phyloP scores from a whole-genome alignment of 768 basidiomycete genomes.

The Chlorophyllum brunneum region DNA sequence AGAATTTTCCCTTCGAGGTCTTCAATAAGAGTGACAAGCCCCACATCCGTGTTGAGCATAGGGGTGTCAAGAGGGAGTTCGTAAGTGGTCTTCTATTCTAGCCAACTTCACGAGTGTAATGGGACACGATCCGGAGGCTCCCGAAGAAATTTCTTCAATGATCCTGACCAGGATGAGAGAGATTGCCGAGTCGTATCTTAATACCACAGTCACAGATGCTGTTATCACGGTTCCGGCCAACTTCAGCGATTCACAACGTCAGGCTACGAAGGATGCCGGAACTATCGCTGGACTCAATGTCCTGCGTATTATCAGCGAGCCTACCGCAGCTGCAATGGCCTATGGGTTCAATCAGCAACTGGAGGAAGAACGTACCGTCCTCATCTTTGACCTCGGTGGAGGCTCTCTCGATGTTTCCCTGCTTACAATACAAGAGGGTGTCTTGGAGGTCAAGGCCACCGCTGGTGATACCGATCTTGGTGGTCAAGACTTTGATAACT shows the following conservation, averaged over 20 bases:
- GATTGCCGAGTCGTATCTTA: constrained; percentile 94
- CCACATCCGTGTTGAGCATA: constrained; percentile 85
- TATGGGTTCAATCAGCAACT: constrained; percentile 98
- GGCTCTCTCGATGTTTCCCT: constrained; percentile 99
- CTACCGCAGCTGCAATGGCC: constrained; percentile 96
- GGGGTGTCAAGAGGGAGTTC: constrained; percentile 91
- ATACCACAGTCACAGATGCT: constrained; percentile 78
- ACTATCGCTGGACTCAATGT: constrained; percentile 92
- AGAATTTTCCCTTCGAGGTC: constrained; percentile 95
- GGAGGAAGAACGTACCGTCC: constrained; percentile 85
- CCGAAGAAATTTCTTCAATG: constrained; percentile 98
- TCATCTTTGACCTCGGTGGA: constrained; percentile 98
- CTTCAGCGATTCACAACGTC: constrained; percentile 99
- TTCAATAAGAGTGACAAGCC: constrained; percentile 86
- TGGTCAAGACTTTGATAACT: constrained; percentile 98
- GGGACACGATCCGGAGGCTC: constrained; percentile 49
- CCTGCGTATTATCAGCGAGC: constrained; percentile 98
- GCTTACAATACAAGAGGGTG: constrained; percentile 93
- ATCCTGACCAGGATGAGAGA: constrained; percentile 98
- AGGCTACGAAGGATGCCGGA: constrained; percentile 98
- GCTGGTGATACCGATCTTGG: constrained; percentile 98
- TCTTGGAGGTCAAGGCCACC: constrained; percentile 97
- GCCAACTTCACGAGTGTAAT: too few relatives aligned
- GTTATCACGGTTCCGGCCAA: constrained; percentile 97
- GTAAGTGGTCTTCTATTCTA: constrained; percentile 45